These are phyloP conservation scores for Aspergillus bertholletiae DNA, from an alignment of 495 filamentous ascomycete species.

Conservation along the genomic window DNA sequence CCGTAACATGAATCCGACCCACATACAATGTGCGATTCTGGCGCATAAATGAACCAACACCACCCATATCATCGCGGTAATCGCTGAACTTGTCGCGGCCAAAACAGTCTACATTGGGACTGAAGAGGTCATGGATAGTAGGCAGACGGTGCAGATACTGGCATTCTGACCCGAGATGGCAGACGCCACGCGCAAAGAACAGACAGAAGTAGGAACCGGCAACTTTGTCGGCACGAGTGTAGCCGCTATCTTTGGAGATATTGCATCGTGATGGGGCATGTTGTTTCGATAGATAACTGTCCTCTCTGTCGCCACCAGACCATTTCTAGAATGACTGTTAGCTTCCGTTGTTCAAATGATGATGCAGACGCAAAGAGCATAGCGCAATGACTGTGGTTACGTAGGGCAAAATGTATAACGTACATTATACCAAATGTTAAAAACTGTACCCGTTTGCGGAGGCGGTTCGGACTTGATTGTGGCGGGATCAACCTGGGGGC, in stretches of 20 bases:
- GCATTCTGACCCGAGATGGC: slow-evolving; percentile 85
- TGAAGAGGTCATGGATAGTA: slow-evolving; percentile 76
- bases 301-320: slow-evolving; percentile 90
- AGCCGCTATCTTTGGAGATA: slow-evolving; percentile 76
- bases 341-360: too few relatives aligned
- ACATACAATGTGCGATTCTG: slow-evolving; percentile 92
- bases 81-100: slow-evolving; percentile 83
- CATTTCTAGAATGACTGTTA: slow-evolving; percentile 56
- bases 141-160: slow-evolving; percentile 91
- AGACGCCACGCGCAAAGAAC: slow-evolving; percentile 82
- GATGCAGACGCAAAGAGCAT: too few relatives aligned
- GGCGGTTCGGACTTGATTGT: slow-evolving; percentile 78
- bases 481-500: slow-evolving; percentile 76
- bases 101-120: slow-evolving; percentile 90
- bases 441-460: slow-evolving; percentile 86
- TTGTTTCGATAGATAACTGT: slow-evolving; percentile 75
- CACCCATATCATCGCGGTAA: slow-evolving; percentile 95
- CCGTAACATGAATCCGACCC: slow-evolving; percentile 90
- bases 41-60: slow-evolving; percentile 84
- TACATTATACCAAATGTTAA: slow-evolving; percentile 86
- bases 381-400: too few relatives aligned
- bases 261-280: slow-evolving; percentile 78
- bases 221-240: slow-evolving; percentile 81
- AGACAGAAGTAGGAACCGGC: slow-evolving; percentile 86
- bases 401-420: too few relatives aligned